Conservation (phyloP, 306 rosid genomes). For the Vigna angularis region DNA sequence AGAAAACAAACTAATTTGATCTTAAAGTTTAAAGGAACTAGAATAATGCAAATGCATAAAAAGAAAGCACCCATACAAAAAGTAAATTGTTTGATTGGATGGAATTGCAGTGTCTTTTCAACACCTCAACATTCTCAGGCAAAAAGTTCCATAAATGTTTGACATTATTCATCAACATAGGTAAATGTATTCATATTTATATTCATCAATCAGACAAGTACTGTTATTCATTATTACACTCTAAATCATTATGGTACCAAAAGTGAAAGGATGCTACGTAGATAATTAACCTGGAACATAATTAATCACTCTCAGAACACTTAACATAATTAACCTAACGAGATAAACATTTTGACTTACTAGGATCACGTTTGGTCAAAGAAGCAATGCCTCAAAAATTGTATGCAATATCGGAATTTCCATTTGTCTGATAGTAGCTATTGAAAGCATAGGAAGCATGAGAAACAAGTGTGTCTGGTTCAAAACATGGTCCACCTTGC, state of each 20-base stretch:
- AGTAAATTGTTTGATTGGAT: background rate
- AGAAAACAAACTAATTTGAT: background rate
- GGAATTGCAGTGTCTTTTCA: constrained; percentile 6
- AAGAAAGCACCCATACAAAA: background rate
- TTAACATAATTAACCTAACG: too few relatives aligned
- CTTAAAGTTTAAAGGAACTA: background rate
- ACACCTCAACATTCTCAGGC: constrained; percentile 13
- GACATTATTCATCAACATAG: constrained; percentile 10
- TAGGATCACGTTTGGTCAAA: constrained; percentile 68
- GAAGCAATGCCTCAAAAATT: constrained; percentile 92
- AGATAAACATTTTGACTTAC: constrained; percentile 38
- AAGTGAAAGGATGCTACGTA: constrained; percentile 19
- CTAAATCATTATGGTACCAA: constrained; percentile 8
- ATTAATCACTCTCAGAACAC: background rate
- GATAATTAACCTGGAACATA: background rate
- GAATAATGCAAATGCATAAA: constrained; percentile 15
- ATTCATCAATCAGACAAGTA: background rate
- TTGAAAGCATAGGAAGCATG: constrained; percentile 98
- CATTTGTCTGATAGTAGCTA: constrained; percentile 77
- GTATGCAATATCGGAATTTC: constrained; percentile 94
- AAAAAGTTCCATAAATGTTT: constrained; percentile 29
- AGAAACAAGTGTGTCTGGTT: constrained; percentile 82
- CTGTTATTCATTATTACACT: background rate
- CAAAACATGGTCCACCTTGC: constrained; percentile 63
- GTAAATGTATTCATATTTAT: background rate